Conservation (phyloP, 176 grass and related monocot species). For the Ensete ventricosum region DNA sequence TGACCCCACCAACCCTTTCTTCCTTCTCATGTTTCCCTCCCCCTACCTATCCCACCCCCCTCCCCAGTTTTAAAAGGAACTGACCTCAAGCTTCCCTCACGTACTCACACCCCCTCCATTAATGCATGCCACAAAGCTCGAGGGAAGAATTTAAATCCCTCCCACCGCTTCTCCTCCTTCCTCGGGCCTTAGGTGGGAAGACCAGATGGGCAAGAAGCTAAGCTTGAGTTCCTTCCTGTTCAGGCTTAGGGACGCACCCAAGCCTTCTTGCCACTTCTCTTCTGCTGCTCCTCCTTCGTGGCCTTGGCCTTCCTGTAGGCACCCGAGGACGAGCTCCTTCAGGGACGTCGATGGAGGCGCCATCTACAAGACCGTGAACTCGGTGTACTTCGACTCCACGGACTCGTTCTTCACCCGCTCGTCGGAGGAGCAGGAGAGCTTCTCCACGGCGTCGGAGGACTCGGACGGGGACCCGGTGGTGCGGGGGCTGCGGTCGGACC, state of each 20-base stretch:
- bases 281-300: slow-evolving; percentile 17
- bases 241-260: slow-evolving; percentile 14
- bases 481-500: slow-evolving; percentile 29
- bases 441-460: slow-evolving; percentile 7
- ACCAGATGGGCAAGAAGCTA: slow-evolving; percentile 41
- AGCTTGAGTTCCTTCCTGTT: slow-evolving; percentile 58
- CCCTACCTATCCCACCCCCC: too few relatives aligned
- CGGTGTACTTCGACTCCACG: slow-evolving; percentile 36
- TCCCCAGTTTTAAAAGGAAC: not conserved
- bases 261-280: not conserved
- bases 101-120: not conserved
- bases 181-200: not conserved
- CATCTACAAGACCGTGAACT: slow-evolving; percentile 42
- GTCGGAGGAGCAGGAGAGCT: not conserved
- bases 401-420: slow-evolving; percentile 11
- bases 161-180: slow-evolving; percentile 19
- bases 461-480: slow-evolving; percentile 20
- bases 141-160: not conserved
- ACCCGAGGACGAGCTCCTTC: slow-evolving; percentile 60
- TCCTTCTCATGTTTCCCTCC: not conserved
- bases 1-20: not conserved
- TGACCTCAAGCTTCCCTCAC: not conserved
- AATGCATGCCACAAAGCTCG: not conserved
- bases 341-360: slow-evolving; percentile 19
- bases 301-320: slow-evolving; percentile 43